phyloP scores from a whole-genome alignment of 768 basidiomycete species.

The Flagelloscypha sp. region DNA sequence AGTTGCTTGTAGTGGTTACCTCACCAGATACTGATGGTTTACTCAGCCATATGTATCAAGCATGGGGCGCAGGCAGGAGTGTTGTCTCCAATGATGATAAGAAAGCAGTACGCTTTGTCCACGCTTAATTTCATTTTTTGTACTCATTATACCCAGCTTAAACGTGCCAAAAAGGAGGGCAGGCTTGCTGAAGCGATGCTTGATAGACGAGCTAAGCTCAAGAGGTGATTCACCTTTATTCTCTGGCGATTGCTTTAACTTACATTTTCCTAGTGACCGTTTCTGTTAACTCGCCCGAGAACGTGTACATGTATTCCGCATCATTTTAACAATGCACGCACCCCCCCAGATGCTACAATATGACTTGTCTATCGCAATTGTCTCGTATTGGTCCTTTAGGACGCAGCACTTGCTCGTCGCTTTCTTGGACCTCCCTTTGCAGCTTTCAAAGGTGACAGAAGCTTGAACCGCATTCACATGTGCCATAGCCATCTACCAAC shows the following conservation, averaged over 20 bases:
- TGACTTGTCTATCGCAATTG: no score
- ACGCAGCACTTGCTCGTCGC: no score
- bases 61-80: constrained; percentile 77
- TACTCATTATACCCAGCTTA: constrained; percentile 42
- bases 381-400: no score
- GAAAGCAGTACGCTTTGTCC: constrained; percentile 46
- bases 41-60: constrained; percentile 60
- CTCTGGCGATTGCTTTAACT: constrained; percentile 3
- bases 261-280: constrained; percentile 28
- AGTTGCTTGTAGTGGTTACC: constrained; percentile 19
- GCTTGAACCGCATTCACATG: no score
- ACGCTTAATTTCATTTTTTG: constrained; percentile 4
- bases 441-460: no score
- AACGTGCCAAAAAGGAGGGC: constrained; percentile 70
- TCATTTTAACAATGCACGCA: no score
- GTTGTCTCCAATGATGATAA: constrained; percentile 65
- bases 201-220: constrained; percentile 74
- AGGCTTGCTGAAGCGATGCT: constrained; percentile 73
- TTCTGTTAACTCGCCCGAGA: constrained; percentile 41
- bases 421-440: no score
- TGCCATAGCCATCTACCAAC: no score
- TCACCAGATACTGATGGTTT: constrained; percentile 3
- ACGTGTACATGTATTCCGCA: no score
- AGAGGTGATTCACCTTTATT: constrained; percentile 53
- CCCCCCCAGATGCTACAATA: no score